These are phyloP conservation scores for Psilocybe tampanensis DNA, from an alignment of 768 basidiomycete species.

Conservation along the genomic window DNA sequence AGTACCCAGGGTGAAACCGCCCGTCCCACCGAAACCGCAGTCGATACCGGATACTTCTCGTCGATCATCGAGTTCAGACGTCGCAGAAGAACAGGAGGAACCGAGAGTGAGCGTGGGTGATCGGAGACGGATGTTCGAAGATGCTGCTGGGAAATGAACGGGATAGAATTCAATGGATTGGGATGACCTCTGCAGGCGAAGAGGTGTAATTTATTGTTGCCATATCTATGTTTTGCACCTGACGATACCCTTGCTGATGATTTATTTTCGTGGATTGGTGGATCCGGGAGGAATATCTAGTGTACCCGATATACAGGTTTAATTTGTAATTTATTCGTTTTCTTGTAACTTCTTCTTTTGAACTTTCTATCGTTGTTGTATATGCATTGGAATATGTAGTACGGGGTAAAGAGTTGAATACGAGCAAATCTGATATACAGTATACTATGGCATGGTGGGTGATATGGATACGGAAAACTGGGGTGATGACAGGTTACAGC, in stretches of 20 bases:
- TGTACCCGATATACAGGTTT: neutral
- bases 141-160: conserved; percentile 5
- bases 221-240: conserved; percentile 8
- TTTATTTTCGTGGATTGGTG: neutral
- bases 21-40: conserved; percentile 24
- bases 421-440: no score
- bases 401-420: no score
- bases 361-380: no score
- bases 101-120: conserved; percentile 20
- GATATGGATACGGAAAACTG: no score
- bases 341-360: neutral
- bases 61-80: neutral
- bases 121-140: conserved; percentile 23
- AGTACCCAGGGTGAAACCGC: neutral
- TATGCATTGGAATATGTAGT: no score
- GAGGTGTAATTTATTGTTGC: conserved; percentile 1
- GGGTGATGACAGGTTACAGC: no score
- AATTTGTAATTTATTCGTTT: conserved; percentile 4
- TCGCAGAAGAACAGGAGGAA: conserved; percentile 16
- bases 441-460: no score
- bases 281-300: neutral
- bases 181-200: neutral
- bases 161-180: neutral
- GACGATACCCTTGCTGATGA: neutral
- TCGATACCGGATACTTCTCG: neutral